These are phyloP conservation scores for Galeopsis tetrahit DNA, from an alignment of 257 asterid genomes.

Conservation along the genomic window DNA sequence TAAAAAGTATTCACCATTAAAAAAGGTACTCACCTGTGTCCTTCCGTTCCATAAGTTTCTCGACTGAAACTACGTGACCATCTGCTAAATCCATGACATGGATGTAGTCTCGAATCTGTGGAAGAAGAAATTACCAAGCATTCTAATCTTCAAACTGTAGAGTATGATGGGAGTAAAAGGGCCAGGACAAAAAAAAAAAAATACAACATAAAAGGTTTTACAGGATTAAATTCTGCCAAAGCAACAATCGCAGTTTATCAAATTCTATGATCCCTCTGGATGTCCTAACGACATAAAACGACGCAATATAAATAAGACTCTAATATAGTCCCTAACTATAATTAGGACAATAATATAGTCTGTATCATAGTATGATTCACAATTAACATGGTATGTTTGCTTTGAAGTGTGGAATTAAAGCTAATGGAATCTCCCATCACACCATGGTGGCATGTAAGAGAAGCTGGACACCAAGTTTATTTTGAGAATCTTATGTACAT, in stretches of 20 bases:
- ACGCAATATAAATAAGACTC: too few relatives aligned
- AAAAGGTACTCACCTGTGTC: slow-evolving; percentile 52
- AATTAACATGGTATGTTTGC: background rate
- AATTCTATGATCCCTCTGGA: too few relatives aligned
- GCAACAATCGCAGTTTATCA: too few relatives aligned
- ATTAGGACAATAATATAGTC: too few relatives aligned
- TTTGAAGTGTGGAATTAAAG: background rate
- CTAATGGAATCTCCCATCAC: background rate
- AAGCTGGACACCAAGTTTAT: too few relatives aligned
- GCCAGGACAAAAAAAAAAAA: too few relatives aligned
- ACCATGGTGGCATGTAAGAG: too few relatives aligned
- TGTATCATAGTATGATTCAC: background rate
- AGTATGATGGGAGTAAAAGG: too few relatives aligned
- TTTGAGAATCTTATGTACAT: background rate
- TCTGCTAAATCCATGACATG: slow-evolving; percentile 99
- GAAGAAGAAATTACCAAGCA: slow-evolving; percentile 20
- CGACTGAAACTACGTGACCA: slow-evolving; percentile 89
- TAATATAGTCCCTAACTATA: too few relatives aligned
- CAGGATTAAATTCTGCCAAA: too few relatives aligned
- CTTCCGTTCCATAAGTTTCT: slow-evolving; percentile 66
- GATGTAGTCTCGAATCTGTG: slow-evolving; percentile 91
- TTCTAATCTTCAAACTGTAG: background rate
- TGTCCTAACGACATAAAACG: too few relatives aligned
- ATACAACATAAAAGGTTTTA: too few relatives aligned
- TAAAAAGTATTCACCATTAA: background rate